phyloP scores from a whole-genome alignment of 768 basidiomycete genomes.

The Boletales sp. region DNA sequence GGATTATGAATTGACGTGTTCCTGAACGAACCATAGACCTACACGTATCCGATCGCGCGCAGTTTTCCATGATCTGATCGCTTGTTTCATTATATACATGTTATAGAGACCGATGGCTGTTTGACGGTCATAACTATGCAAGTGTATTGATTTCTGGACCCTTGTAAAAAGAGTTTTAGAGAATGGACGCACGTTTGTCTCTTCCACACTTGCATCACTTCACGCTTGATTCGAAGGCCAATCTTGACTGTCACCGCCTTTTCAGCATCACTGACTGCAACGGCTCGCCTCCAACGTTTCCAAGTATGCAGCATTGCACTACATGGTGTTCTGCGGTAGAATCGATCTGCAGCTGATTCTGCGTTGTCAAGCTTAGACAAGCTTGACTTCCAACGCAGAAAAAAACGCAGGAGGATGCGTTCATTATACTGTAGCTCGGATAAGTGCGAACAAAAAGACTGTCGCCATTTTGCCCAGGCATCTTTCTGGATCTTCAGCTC shows the following conservation, averaged over 20 bases:
- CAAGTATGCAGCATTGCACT: slow-evolving; percentile 42
- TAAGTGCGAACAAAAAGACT: slow-evolving; percentile 46
- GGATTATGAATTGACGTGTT: slow-evolving; percentile 8
- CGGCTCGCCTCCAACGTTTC: slow-evolving; percentile 53
- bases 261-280: slow-evolving; percentile 45
- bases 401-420: slow-evolving; percentile 41
- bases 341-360: slow-evolving; percentile 49
- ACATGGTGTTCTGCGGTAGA: slow-evolving; percentile 37
- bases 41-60: slow-evolving; percentile 50
- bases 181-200: slow-evolving; percentile 44
- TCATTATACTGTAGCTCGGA: slow-evolving; percentile 50
- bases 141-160: slow-evolving; percentile 3
- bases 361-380: slow-evolving; percentile 40
- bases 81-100: slow-evolving; percentile 40
- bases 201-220: slow-evolving; percentile 56
- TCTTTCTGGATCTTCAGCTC: slow-evolving; percentile 52
- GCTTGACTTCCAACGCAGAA: slow-evolving; percentile 51
- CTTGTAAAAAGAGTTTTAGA: background rate
- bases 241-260: slow-evolving; percentile 42
- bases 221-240: slow-evolving; percentile 45
- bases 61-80: slow-evolving; percentile 54
- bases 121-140: slow-evolving; percentile 41
- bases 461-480: slow-evolving; percentile 67
- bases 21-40: slow-evolving; percentile 18
- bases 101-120: slow-evolving; percentile 44